Evolutionary conservation across 1,139 yeast genomes (phyloP).

Genomic region (Williopsis jadinii): DNA sequence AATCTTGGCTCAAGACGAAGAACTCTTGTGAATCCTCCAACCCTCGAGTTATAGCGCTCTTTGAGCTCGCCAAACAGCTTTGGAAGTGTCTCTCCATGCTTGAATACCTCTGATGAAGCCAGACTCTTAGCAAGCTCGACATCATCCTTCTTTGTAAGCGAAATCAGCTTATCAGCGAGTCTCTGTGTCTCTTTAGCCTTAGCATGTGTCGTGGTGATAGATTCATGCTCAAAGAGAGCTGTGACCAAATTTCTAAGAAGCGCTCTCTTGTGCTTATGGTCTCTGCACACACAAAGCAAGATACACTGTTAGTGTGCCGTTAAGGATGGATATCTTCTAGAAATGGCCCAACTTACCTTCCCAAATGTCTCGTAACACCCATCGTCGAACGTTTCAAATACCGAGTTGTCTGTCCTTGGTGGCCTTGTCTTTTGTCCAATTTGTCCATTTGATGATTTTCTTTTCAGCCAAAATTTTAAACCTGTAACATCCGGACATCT

Average conservation of each 20-base stretch:
- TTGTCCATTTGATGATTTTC: no score
- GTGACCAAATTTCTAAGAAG: conserved; percentile 56
- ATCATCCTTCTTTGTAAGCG: conserved; percentile 24
- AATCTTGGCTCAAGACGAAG: conserved; percentile 78
- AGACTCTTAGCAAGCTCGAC: conserved; percentile 24
- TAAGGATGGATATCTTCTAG: no score
- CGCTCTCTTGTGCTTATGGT: conserved; percentile 37
- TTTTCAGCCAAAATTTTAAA: neutral
- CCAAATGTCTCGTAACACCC: conserved; percentile 20
- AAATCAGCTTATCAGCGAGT: conserved; percentile 17
- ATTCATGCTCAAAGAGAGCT: conserved; percentile 60
- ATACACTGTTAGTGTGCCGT: no score
- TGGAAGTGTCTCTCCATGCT: conserved; percentile 40
- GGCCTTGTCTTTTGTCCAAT: no score
- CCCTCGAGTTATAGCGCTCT: conserved; percentile 53
- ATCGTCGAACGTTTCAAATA: conserved; percentile 4
- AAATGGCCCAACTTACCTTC: conserved; percentile 9
- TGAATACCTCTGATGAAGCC: conserved; percentile 31
- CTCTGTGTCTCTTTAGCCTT: conserved; percentile 55
- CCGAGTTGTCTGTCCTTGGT: no score
- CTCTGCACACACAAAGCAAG: conserved; percentile 8
- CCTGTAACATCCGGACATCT: neutral
- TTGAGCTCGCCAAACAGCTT: conserved; percentile 63
- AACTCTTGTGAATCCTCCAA: conserved; percentile 83
- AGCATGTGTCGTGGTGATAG: conserved; percentile 63